Evolutionary conservation across 208 protist genomes (phyloP).

Genomic region (Strigomonas galati): DNA sequence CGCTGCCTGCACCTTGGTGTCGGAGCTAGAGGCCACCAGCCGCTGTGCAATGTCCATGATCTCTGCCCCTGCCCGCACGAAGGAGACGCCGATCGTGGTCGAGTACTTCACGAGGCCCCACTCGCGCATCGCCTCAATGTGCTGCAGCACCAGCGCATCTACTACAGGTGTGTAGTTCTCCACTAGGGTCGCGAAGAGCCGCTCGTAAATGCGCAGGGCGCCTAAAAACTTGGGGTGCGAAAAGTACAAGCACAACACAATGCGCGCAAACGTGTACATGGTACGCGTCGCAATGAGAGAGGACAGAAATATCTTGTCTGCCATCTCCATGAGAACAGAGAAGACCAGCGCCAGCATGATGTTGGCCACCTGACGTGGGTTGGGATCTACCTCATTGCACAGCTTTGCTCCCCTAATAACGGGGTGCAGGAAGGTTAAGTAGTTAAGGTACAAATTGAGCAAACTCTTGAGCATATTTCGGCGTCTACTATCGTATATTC

Average conservation of each 20-base stretch:
- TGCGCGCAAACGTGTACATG: slow-evolving; percentile 49
- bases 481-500: slow-evolving; percentile 1
- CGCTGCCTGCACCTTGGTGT: slow-evolving; percentile 28
- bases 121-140: slow-evolving; percentile 48
- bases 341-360: slow-evolving; percentile 69
- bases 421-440: slow-evolving; percentile 64
- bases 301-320: slow-evolving; percentile 51
- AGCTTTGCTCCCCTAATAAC: slow-evolving; percentile 59
- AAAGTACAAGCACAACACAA: slow-evolving; percentile 59
- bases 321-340: slow-evolving; percentile 53
- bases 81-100: slow-evolving; percentile 17
- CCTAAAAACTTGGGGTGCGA: slow-evolving; percentile 59
- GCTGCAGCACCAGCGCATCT: slow-evolving; percentile 41
- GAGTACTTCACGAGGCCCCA: slow-evolving; percentile 50
- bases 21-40: slow-evolving; percentile 31
- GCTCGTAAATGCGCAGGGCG: slow-evolving; percentile 46
- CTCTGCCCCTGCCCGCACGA: slow-evolving; percentile 22
- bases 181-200: slow-evolving; percentile 36
- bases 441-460: slow-evolving; percentile 42
- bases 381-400: slow-evolving; percentile 30
- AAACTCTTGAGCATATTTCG: slow-evolving; percentile 4
- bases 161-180: slow-evolving; percentile 51
- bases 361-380: slow-evolving; percentile 59
- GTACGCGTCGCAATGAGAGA: slow-evolving; percentile 55
- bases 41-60: slow-evolving; percentile 35